Evolutionary conservation across 805 yeast genomes (phyloP), one percentile per base, ranked within the genome.

Genomic region (Lachancea kluyveri): DNA sequence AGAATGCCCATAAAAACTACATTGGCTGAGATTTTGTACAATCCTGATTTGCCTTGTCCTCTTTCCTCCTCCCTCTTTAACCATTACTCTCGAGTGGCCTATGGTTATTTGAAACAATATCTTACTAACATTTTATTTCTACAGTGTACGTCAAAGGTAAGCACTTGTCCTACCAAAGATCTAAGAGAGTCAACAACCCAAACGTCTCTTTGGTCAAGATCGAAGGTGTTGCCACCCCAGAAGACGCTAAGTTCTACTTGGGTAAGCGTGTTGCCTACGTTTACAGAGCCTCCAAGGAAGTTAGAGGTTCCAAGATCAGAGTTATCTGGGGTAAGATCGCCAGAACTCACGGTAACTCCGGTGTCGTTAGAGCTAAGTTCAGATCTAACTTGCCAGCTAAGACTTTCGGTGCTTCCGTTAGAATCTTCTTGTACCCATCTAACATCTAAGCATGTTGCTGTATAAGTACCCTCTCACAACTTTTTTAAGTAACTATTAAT

Each of bases 231-330:
- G 67, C 79, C 49, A 65, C 72, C 65, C 75, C 95, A 59, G 79
- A 84, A 67, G 98, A 90, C 50, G 96, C 98, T 60, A 82, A 85
- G 74, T 92, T 92, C 80, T 92, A 92, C 94, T 79, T 92, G 61
- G 98, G 98, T 75, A 92, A 92, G 86, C 85, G 95, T 70, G 80
- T 92, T 55, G 98, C 97, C 60, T 92, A 85, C 79, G 97, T 92
- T 60, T 92, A 92, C 96, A 85, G 94, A 74, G 95, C 95, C 66
- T 72, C 83, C 63, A 92, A 87, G 78, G 97, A 88, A 75, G 71
- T 88, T 65, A 84, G 95, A 81, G 97, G 97, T 70, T 74, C 97
- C 60, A 90, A 92, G 79, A 85, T 90, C 77, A 86, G 97, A 77
- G 96, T 92, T 63, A 87, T 92, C 76, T 92, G 98, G 98, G 98